phyloP scores from a whole-genome alignment of 2,329 filamentous ascomycete genomes.

The Capronia americana region DNA sequence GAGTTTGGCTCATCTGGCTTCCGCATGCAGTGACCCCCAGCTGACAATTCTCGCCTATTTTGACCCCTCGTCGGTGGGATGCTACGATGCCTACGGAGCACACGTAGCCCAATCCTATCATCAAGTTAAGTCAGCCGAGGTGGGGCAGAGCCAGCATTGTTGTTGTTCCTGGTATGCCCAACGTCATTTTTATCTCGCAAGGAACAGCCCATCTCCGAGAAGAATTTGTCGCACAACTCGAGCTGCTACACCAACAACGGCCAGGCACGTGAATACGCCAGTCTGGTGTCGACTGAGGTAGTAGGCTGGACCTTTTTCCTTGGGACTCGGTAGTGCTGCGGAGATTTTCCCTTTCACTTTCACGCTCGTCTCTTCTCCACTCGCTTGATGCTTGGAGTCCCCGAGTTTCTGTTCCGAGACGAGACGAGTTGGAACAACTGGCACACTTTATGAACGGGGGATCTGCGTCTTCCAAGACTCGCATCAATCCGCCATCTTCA shows the following conservation, averaged over 20 bases:
- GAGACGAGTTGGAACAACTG: background rate
- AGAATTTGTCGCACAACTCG: background rate
- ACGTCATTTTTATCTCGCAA: constrained; percentile 6
- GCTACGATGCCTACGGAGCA: background rate
- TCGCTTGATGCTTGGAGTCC: background rate
- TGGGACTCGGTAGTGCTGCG: background rate
- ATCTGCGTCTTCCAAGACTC: background rate
- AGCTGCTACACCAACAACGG: background rate
- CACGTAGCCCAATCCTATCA: background rate
- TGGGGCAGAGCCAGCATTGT: constrained; percentile 2
- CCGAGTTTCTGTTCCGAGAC: background rate
- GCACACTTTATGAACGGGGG: background rate
- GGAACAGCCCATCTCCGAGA: background rate
- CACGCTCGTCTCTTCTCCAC: background rate
- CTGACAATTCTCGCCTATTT: background rate
- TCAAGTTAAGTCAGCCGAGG: background rate
- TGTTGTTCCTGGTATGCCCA: constrained; percentile 8
- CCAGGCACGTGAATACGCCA: background rate
- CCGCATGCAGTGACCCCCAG: background rate
- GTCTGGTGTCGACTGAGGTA: background rate
- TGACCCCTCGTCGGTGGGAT: background rate
- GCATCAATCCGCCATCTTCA: background rate
- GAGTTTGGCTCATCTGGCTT: background rate
- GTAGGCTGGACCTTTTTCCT: background rate
- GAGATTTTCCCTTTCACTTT: background rate